Conservation (phyloP, 345 rosid species). For the Eucalyptus microcorys region DNA sequence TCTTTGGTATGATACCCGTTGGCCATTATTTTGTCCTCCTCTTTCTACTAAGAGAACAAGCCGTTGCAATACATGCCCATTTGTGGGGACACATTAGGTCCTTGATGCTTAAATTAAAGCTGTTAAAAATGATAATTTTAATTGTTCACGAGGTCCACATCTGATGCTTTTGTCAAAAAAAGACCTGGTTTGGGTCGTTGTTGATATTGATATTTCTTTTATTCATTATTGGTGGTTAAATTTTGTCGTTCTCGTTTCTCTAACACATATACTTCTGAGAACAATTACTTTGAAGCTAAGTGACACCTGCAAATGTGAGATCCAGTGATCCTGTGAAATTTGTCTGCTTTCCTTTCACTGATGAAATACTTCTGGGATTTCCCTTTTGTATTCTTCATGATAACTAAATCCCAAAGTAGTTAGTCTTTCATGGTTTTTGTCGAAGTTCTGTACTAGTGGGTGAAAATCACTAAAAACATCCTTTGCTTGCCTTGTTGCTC, state of each 20-base stretch:
- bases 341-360: neutral
- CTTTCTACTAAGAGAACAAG: neutral
- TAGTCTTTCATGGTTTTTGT: neutral
- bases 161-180: neutral
- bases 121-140: neutral
- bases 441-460: neutral
- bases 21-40: neutral
- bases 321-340: neutral
- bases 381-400: neutral
- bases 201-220: neutral
- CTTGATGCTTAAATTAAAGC: neutral
- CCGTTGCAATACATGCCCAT: neutral
- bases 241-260: neutral
- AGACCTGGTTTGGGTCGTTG: neutral
- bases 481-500: neutral
- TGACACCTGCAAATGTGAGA: neutral
- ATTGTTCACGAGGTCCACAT: neutral
- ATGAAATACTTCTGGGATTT: neutral
- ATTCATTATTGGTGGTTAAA: neutral
- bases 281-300: neutral
- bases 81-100: neutral
- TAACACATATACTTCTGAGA: neutral
- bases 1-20: slow-evolving; percentile 40
- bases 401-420: neutral
- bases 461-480: neutral